Percentiles rank a stretch among this genome's conserved stretches.
Conservation (phyloP, 176 grass and related monocot species). For the Miscanthus lutarioriparius region DNA sequence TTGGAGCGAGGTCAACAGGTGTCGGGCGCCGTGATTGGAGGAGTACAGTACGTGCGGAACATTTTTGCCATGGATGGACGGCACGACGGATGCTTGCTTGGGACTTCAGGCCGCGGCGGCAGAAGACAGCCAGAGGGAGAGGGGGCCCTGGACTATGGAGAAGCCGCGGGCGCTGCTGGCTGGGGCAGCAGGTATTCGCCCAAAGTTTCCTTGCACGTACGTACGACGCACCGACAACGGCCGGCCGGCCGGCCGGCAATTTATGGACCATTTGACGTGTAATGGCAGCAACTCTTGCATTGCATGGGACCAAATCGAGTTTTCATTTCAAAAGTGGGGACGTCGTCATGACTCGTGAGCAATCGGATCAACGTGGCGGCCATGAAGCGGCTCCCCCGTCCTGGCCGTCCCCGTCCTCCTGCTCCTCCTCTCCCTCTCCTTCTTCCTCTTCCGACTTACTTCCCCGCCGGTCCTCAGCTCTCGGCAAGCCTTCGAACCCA, state of each 20-base stretch:
- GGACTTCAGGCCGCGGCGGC: too few species aligned
- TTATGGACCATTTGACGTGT: background rate
- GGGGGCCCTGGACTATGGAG: too few species aligned
- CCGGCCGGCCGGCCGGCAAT: too few species aligned
- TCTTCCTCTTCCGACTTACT: constrained; percentile 40
- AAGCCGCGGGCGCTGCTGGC: too few species aligned
- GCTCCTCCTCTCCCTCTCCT: constrained; percentile 36
- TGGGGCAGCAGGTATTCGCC: background rate
- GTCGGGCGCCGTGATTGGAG: background rate
- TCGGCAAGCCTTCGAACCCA: background rate
- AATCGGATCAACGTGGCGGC: background rate
- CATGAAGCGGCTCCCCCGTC: constrained; percentile 36
- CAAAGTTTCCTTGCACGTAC: too few species aligned
- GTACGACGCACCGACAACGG: background rate
- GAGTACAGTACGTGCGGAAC: background rate
- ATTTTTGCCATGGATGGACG: background rate
- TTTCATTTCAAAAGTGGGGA: too few species aligned
- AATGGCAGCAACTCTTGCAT: background rate
- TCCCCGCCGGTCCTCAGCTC: background rate
- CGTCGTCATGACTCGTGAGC: background rate
- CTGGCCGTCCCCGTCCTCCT: constrained; percentile 38
- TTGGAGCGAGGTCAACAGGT: background rate
- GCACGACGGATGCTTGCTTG: too few species aligned
- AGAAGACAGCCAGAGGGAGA: too few species aligned
- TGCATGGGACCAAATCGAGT: too few species aligned